Conservation (phyloP, 2,329 filamentous ascomycete species). For the Chaetomiaceae sp. region DNA sequence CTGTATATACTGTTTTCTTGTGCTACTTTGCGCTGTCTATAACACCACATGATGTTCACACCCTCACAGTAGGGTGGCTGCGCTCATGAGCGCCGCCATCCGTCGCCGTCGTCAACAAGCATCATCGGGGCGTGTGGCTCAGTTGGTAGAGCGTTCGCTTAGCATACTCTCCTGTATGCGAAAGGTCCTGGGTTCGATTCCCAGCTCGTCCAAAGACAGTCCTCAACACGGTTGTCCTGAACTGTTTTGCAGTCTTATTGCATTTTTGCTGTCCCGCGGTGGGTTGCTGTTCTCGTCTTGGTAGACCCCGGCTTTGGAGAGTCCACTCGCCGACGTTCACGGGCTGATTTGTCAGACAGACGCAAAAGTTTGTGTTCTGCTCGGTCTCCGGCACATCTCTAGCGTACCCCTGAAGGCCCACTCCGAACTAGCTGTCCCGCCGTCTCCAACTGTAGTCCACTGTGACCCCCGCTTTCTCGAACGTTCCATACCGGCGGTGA, state of each 20-base stretch:
- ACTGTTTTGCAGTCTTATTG: neutral
- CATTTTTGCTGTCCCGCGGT: neutral
- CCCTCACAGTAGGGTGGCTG: neutral
- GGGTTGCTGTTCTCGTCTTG: too few species aligned
- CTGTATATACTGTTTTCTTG: neutral
- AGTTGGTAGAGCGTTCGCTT: constrained; percentile 21
- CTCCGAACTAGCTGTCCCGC: too few species aligned
- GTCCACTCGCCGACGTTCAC: too few species aligned
- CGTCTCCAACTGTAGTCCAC: too few species aligned
- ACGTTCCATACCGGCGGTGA: too few species aligned
- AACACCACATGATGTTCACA: too few species aligned
- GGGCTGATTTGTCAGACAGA: constrained; percentile 10
- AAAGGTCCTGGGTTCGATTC: constrained; percentile 21
- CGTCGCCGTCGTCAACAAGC: neutral
- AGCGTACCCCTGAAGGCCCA: too few species aligned
- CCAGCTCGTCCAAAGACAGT: constrained; percentile 13
- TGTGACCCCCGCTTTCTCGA: too few species aligned
- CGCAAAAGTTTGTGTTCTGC: too few species aligned
- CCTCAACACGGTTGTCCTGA: neutral
- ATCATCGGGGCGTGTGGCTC: constrained; percentile 18
- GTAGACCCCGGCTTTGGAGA: too few species aligned
- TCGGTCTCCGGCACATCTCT: too few species aligned
- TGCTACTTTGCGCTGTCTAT: too few species aligned
- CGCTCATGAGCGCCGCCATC: neutral
- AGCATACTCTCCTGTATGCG: constrained; percentile 15